Evolutionary conservation across 1,139 yeast genomes (phyloP).

Genomic region (Sugiyamaella japonica): DNA sequence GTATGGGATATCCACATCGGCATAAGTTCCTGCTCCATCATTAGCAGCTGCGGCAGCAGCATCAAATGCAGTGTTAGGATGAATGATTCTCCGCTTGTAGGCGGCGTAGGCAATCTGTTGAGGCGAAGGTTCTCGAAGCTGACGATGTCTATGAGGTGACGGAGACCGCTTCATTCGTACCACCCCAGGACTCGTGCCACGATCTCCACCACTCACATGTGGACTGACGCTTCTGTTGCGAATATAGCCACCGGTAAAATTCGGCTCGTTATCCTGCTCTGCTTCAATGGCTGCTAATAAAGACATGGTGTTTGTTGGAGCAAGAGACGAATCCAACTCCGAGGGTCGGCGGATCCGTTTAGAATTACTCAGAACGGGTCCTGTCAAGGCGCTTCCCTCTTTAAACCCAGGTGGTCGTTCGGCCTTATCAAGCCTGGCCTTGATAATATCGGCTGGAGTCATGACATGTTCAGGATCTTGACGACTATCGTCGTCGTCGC

Average conservation of each 20-base stretch:
- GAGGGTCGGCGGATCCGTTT: constrained; percentile 14
- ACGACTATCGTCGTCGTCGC: constrained; percentile 46
- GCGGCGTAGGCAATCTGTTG: constrained; percentile 52
- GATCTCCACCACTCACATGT: not conserved
- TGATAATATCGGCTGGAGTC: constrained; percentile 8
- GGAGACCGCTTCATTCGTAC: constrained; percentile 3
- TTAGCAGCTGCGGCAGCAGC: constrained; percentile 23
- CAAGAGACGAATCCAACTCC: constrained; percentile 20
- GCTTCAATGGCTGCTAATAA: constrained; percentile 38
- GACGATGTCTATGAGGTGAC: constrained; percentile 30
- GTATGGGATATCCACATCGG: constrained; percentile 51
- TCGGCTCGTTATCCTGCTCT: constrained; percentile 23
- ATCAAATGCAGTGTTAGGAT: constrained; percentile 43
- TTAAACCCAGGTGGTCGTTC: constrained; percentile 16
- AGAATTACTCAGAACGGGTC: constrained; percentile 14
- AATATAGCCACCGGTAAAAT: not conserved
- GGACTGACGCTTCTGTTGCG: constrained; percentile 6
- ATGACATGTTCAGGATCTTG: constrained; percentile 16
- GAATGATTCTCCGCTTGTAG: constrained; percentile 47
- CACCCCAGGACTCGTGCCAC: constrained; percentile 3
- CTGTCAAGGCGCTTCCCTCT: constrained; percentile 20
- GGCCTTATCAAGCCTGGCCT: constrained; percentile 11
- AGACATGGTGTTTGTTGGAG: constrained; percentile 47
- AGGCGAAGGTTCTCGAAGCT: constrained; percentile 48
- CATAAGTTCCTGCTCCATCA: constrained; percentile 23